Evolutionary conservation across 1,284 basidiomycete species (phyloP), one percentile per base, ranked within the genome.

Genomic region (Trichosporon asahii): DNA sequence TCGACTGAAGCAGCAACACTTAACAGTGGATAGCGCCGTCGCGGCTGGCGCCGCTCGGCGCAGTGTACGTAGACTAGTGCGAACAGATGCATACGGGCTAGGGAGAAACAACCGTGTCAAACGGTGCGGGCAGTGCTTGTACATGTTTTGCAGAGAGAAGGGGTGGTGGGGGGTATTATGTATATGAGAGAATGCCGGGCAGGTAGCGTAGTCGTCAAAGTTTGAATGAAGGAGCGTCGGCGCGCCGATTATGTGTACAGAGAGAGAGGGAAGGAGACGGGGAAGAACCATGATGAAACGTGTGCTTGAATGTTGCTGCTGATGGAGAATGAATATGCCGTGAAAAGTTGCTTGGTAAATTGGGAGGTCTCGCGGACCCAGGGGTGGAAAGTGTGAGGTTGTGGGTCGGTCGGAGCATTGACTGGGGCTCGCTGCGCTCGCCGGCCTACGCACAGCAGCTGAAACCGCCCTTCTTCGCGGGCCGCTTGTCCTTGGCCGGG

Each of bases 391-490:
- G 9, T 9, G 35, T 37, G 35, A 12, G 14, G 35, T 37, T 37
- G 35, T 33, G 31, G 31, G 35, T 14, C 9, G 31, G 35, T 37
- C 11, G 35, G 11, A 14, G 3, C 14, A 12, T 14, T 37, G 14
- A 12, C 11, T 37, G 35, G 18, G 53, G 27, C 57, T 31, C 27
- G 15, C 27, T n/a, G 14, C 57, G 29, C 49, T 31, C 25, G 25
- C 35, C 2, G 35, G 64, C 33, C 33, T 66, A 71, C 21, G 40
- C 70, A 23, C 73, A 74, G 69, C 73, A 74, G 6, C 64, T 68
- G 55, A 67, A 70, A 4, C 69, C 31, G 31, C 31, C 67, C 64
- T 73, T 71, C 66, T 70, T 76, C 64, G 15, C 46, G 31, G 68
- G 55, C 11, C 46, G 61, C n/a, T 65, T 64, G 23, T 70, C 64